phyloP scores from a whole-genome alignment of 257 asterid species.

The Solanum etuberosum region DNA sequence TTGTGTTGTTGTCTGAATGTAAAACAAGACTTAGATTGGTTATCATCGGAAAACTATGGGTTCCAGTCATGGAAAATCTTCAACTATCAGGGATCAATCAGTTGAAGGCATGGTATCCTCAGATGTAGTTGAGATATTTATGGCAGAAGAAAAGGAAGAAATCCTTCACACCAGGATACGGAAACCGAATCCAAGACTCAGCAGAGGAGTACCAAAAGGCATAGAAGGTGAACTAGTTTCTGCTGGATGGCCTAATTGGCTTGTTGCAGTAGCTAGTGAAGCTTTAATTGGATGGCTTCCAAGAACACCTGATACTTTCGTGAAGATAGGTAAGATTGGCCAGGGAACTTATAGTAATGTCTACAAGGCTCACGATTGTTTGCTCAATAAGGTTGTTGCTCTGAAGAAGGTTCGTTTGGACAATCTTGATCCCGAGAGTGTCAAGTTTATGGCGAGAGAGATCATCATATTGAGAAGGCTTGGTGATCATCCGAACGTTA shows the following conservation, averaged over 20 bases:
- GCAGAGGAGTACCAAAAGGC: not conserved
- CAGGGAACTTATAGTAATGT: not conserved
- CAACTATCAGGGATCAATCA: not conserved
- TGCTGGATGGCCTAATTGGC: not conserved
- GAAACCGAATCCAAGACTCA: not conserved
- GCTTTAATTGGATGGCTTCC: not conserved
- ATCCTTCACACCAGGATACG: not conserved
- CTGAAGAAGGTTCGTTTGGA: not conserved
- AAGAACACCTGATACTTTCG: not conserved
- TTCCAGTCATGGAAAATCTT: not conserved
- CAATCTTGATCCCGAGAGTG: not conserved
- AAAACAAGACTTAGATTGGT: not conserved
- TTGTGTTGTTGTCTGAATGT: not conserved
- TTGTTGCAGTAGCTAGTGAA: not conserved
- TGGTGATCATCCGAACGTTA: not conserved
- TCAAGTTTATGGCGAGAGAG: not conserved
- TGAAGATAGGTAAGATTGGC: not conserved
- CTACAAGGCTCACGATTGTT: not conserved
- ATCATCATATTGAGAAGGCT: not conserved
- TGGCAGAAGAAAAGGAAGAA: not conserved
- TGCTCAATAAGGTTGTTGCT: not conserved
- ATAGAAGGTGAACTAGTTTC: not conserved
- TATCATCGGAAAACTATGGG: not conserved
- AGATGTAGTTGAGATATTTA: not conserved
- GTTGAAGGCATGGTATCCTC: not conserved